These are phyloP conservation scores for Hirschfeldia incana DNA, from an alignment of 345 rosid species.

Conservation along the genomic window DNA sequence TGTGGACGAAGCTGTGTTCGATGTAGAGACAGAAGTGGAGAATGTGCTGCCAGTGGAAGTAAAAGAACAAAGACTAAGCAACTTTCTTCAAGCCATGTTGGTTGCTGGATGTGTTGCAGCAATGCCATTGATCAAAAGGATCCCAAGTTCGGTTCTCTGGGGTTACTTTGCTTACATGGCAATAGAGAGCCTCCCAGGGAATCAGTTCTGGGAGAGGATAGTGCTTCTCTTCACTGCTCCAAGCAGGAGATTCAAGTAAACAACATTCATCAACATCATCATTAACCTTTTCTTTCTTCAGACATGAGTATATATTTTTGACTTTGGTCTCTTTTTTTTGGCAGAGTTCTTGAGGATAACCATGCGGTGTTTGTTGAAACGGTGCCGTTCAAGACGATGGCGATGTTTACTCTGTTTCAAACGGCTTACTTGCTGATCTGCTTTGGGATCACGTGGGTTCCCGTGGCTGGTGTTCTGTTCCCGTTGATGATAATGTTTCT, in stretches of 20 bases:
- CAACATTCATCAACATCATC: constrained; percentile 6
- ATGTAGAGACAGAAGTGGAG: constrained; percentile 84
- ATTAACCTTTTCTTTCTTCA: background rate
- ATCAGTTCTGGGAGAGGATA: constrained; percentile 95
- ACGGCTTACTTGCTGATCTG: constrained; percentile 68
- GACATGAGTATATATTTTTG: background rate
- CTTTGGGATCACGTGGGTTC: constrained; percentile 95
- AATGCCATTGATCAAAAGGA: constrained; percentile 82
- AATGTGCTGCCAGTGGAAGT: constrained; percentile 87
- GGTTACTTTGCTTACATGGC: constrained; percentile 98
- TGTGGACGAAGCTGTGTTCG: constrained; percentile 64
- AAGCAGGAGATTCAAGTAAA: constrained; percentile 88
- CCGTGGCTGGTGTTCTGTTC: constrained; percentile 87
- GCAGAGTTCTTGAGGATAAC: constrained; percentile 74
- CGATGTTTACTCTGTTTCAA: constrained; percentile 78
- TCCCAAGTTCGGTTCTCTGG: constrained; percentile 93
- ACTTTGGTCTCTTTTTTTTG: constrained; percentile 1
- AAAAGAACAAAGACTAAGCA: constrained; percentile 91
- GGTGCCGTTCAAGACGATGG: constrained; percentile 82
- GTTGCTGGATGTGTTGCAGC: constrained; percentile 85
- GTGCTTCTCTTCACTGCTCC: constrained; percentile 82
- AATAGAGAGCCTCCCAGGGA: constrained; percentile 89
- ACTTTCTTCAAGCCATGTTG: constrained; percentile 84
- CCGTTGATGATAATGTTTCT: constrained; percentile 89
- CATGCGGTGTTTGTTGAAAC: constrained; percentile 86